A percentile compares a stretch with the other conserved stretches of the same genome.
Conservation (phyloP, 169 alveolate genomes). For the Perkinsus olseni region DNA sequence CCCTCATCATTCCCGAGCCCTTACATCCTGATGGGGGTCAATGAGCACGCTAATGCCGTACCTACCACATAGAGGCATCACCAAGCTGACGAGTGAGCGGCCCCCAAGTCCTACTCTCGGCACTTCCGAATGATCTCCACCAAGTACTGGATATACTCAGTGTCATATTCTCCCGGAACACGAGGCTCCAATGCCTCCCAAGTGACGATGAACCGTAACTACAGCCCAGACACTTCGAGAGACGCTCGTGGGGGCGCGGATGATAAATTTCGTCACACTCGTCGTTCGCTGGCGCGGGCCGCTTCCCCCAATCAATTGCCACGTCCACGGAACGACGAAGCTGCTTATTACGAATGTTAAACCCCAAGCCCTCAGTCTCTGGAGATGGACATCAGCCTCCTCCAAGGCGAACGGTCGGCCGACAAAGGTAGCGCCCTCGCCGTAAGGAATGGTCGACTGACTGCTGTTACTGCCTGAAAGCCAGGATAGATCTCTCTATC, state of each 20-base stretch:
- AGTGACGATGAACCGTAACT: not conserved
- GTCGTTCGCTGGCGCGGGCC: too few species aligned
- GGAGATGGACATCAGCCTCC: constrained; percentile 3
- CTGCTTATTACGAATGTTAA: not conserved
- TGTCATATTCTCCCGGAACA: not conserved
- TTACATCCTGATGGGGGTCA: constrained; percentile 13
- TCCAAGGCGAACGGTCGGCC: not conserved
- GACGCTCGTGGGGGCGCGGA: too few species aligned
- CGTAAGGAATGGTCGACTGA: not conserved
- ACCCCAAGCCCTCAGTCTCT: not conserved
- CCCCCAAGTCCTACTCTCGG: too few species aligned
- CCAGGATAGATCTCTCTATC: not conserved
- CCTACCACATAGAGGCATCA: not conserved
- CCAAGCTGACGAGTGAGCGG: too few species aligned
- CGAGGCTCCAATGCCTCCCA: constrained; percentile 12
- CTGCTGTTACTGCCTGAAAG: not conserved
- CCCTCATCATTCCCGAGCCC: too few species aligned
- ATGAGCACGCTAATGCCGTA: constrained; percentile 3
- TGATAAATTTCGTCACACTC: too few species aligned
- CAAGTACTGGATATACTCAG: not conserved
- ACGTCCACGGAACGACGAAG: too few species aligned
- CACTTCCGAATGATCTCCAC: not conserved
- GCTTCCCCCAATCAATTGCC: too few species aligned
- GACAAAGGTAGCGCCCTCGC: not conserved
- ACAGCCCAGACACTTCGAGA: too few species aligned